phyloP scores from a whole-genome alignment of 1,284 basidiomycete genomes.

The Fomitopsis pinicola region DNA sequence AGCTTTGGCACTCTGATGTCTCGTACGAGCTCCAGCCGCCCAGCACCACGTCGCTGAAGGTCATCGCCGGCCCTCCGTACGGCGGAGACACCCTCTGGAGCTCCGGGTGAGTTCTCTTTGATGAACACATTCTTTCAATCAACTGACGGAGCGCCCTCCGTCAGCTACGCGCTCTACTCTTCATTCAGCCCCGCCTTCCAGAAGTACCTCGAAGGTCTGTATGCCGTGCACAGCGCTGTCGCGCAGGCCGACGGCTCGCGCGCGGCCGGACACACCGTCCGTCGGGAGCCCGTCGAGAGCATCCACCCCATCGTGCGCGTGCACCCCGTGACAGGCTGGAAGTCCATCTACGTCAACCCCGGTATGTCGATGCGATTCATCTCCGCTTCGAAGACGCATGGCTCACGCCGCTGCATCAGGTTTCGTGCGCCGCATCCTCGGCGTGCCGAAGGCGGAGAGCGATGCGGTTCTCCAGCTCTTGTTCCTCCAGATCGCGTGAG shows the following conservation, averaged over 20 bases:
- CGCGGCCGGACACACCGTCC: constrained; percentile 59
- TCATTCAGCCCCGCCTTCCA: constrained; percentile 66
- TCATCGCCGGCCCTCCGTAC: constrained; percentile 57
- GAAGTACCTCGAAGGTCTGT: constrained; percentile 60
- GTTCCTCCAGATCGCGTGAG: constrained; percentile 55
- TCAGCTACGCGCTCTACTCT: constrained; percentile 64
- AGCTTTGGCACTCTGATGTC: constrained; percentile 84
- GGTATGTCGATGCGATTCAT: constrained; percentile 29
- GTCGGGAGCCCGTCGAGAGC: constrained; percentile 66
- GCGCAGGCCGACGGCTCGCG: constrained; percentile 66
- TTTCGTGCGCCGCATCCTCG: constrained; percentile 68
- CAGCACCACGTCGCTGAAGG: constrained; percentile 64
- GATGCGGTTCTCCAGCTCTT: constrained; percentile 69
- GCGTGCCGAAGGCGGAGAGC: constrained; percentile 76
- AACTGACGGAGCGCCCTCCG: constrained; percentile 11
- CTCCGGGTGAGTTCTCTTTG: constrained; percentile 45
- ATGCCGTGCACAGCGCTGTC: constrained; percentile 64
- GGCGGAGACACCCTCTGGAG: constrained; percentile 73
- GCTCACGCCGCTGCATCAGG: constrained; percentile 31
- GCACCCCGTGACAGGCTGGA: constrained; percentile 80
- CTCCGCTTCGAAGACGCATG: constrained; percentile 19
- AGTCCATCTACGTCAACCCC: constrained; percentile 72
- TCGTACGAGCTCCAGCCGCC: constrained; percentile 76
- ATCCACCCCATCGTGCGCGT: constrained; percentile 67
- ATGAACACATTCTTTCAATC: background rate